Evolutionary conservation across 2,329 filamentous ascomycete species (phyloP), one percentile per base, ranked within the genome.

Genomic region (Pyrenochaeta sp.): DNA sequence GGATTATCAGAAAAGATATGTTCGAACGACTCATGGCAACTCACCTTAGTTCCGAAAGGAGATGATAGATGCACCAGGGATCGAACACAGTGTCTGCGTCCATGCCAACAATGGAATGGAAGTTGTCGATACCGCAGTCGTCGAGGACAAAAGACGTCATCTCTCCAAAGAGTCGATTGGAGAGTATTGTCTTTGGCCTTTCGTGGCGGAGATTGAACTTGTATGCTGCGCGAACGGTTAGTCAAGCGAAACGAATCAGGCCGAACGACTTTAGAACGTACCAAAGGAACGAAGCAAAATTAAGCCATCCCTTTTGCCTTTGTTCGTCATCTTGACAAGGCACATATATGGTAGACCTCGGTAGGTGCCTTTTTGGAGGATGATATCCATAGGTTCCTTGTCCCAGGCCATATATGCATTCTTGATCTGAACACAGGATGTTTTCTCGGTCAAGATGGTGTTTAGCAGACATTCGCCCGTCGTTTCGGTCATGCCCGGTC

Each of bases 281-380:
- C 47, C 66, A 44, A 84, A 80, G 0, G 82, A 84, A 0, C 82
- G 80, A 1, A 77, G 79, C n/a, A 83, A 78, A 61, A 82, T 83
- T 42, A 84, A 67, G 47, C 81, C 81, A 64, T 84, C 82, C 2
- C 81, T 76, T 67, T 84, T 84, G 36, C 81, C 82, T 60, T 82
- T 80, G 66, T 83, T 84, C 66, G 82, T 79, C 13, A 79, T 73
- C 65, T 84, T 84, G 46, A 82, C 79, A 37, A 84, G 79, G 54
- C 82, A 80, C 30, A 83, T 71, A 54, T 80, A 84, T 0, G 82
- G 81, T 0, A 83, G 61, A 1, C 79, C 81, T 61, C 79, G 80
- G 70, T 83, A 84, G 34, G 67, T 73, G 0, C 82, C 82, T 0
- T 73, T 79, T 24, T 80, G 77, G 5, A 81, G 74, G 28, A 50